Conservation (phyloP, 805 yeast genomes). For the Tetrapisispora pingtungensis region DNA sequence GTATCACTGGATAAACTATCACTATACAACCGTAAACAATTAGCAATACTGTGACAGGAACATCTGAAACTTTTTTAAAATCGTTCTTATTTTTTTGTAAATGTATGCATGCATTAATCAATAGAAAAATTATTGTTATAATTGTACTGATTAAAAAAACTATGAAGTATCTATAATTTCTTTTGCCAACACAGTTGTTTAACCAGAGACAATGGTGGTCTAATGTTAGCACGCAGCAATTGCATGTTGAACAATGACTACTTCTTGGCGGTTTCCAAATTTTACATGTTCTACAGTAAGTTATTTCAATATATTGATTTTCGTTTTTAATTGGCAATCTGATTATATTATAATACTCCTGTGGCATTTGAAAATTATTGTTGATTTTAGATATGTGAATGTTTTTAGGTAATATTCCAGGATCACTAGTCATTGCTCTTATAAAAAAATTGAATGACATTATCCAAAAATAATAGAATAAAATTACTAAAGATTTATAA, state of each 20-base stretch:
- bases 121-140: slow-evolving; percentile 23
- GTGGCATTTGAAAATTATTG: slow-evolving; percentile 36
- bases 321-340: slow-evolving; percentile 35
- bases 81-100: slow-evolving; percentile 8
- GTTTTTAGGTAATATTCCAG: slow-evolving; percentile 62
- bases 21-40: slow-evolving; percentile 38
- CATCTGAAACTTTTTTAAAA: slow-evolving; percentile 1
- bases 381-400: slow-evolving; percentile 41
- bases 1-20: slow-evolving; percentile 44
- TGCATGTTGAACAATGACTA: slow-evolving; percentile 65
- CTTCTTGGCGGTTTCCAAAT: slow-evolving; percentile 72
- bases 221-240: slow-evolving; percentile 48
- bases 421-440: slow-evolving; percentile 50
- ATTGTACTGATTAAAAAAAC: slow-evolving; percentile 36
- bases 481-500: slow-evolving; percentile 31
- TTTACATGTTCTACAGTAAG: slow-evolving; percentile 55
- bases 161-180: slow-evolving; percentile 58
- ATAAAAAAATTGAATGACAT: slow-evolving; percentile 40
- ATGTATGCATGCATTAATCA: slow-evolving; percentile 17
- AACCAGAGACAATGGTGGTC: slow-evolving; percentile 68
- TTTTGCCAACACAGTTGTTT: slow-evolving; percentile 66
- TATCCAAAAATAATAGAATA: slow-evolving; percentile 51
- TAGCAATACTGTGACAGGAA: slow-evolving; percentile 42
- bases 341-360: slow-evolving; percentile 45
- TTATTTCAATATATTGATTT: slow-evolving; percentile 24